phyloP scores from a whole-genome alignment of 2,329 filamentous ascomycete species.

The Dryadomyces quercivorus region DNA sequence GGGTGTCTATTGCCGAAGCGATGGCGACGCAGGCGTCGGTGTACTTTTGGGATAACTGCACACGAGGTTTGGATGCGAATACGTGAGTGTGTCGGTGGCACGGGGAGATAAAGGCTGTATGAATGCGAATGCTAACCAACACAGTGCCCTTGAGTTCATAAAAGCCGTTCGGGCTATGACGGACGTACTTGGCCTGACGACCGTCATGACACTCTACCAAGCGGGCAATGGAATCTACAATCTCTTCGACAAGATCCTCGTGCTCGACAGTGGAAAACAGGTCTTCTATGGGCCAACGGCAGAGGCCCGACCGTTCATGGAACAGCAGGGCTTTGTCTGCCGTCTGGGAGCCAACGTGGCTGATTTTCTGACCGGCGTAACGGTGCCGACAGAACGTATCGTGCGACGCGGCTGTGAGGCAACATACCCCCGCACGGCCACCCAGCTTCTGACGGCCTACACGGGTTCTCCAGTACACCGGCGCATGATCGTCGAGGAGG shows the following conservation, averaged over 20 bases:
- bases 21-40: constrained; percentile 44
- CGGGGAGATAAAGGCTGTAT: background rate
- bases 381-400: constrained; percentile 60
- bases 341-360: constrained; percentile 51
- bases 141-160: constrained; percentile 51
- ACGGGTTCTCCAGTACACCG: constrained; percentile 41
- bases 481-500: constrained; percentile 38
- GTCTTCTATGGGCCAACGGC: constrained; percentile 51
- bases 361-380: constrained; percentile 68
- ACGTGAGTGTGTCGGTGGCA: constrained; percentile 28
- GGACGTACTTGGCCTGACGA: constrained; percentile 48
- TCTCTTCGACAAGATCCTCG: constrained; percentile 62
- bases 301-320: constrained; percentile 53
- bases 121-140: background rate
- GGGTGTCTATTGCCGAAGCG: constrained; percentile 64
- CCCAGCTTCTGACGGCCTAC: constrained; percentile 46
- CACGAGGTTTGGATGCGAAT: constrained; percentile 50
- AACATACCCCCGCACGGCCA: constrained; percentile 46
- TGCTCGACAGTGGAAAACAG: constrained; percentile 55
- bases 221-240: constrained; percentile 53
- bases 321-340: constrained; percentile 53
- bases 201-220: constrained; percentile 53
- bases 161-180: constrained; percentile 54
- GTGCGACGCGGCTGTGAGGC: constrained; percentile 55
- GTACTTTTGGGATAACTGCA: constrained; percentile 64